Evolutionary conservation across 768 basidiomycete species (phyloP).

Genomic region (Kondoa subrosea): DNA sequence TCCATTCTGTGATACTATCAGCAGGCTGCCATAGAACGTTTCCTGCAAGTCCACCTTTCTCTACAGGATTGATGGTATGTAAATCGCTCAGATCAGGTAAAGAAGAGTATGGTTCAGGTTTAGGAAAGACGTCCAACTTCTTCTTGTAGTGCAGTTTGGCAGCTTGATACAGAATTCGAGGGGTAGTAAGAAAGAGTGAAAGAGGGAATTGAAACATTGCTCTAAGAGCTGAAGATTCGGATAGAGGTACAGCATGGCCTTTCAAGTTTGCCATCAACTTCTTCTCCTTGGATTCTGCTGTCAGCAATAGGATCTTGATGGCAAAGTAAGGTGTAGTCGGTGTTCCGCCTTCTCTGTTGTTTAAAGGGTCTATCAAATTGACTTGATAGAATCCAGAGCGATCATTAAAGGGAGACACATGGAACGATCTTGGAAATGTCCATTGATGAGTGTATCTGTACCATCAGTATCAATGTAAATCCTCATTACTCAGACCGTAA

Average conservation of each 20-base stretch:
- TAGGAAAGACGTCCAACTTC: constrained; percentile 41
- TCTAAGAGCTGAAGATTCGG: constrained; percentile 33
- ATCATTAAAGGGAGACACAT: constrained; percentile 63
- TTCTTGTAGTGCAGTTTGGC: constrained; percentile 47
- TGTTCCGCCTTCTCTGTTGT: constrained; percentile 14
- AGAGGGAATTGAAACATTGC: constrained; percentile 40
- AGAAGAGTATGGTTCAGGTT: constrained; percentile 43
- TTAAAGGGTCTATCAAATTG: constrained; percentile 39
- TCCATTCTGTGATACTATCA: constrained; percentile 30
- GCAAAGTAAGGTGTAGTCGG: constrained; percentile 23
- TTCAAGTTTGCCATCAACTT: constrained; percentile 45
- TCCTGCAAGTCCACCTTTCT: constrained; percentile 23
- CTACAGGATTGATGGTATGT: constrained; percentile 26
- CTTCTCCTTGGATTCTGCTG: constrained; percentile 29
- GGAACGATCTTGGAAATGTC: constrained; percentile 51
- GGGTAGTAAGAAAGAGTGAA: constrained; percentile 41
- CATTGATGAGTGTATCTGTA: constrained; percentile 47
- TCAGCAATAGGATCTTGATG: constrained; percentile 27
- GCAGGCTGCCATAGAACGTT: constrained; percentile 34
- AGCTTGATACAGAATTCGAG: constrained; percentile 49
- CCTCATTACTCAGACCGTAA: neutral
- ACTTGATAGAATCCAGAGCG: constrained; percentile 49
- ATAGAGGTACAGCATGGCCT: constrained; percentile 36
- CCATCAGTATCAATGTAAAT: constrained; percentile 29
- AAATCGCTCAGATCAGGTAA: constrained; percentile 10